A percentile compares a stretch with the other conserved stretches of the same genome.
phyloP scores from a whole-genome alignment of 176 grass and related monocot genomes.

The Calamus simplicifolius region DNA sequence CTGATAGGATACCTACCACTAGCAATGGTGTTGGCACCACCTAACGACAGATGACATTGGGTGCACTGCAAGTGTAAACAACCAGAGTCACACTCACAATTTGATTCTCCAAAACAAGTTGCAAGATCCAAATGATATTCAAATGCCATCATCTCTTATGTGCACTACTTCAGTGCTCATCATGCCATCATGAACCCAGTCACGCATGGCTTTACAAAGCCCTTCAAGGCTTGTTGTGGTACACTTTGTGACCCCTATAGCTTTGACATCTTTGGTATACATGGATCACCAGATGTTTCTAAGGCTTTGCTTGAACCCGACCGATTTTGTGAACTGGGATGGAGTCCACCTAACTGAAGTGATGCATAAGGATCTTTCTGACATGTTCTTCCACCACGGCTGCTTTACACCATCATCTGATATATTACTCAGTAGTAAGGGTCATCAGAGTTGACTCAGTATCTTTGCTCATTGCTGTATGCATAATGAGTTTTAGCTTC shows the following conservation, averaged over 20 bases:
- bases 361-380: slow-evolving; percentile 68
- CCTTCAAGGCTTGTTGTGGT: slow-evolving; percentile 56
- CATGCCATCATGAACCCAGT: slow-evolving; percentile 49
- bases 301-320: slow-evolving; percentile 47
- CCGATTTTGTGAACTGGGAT: slow-evolving; percentile 78
- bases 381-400: slow-evolving; percentile 52
- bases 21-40: slow-evolving; percentile 36
- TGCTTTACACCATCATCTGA: slow-evolving; percentile 57
- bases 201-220: slow-evolving; percentile 48
- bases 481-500: too few relatives aligned
- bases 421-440: slow-evolving; percentile 31
- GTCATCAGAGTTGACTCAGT: slow-evolving; percentile 19
- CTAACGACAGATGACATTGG: slow-evolving; percentile 53
- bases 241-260: slow-evolving; percentile 57
- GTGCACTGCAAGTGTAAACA: slow-evolving; percentile 58
- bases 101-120: slow-evolving; percentile 33
- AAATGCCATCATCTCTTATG: slow-evolving; percentile 46
- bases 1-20: slow-evolving; percentile 66
- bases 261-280: slow-evolving; percentile 74
- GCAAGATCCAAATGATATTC: slow-evolving; percentile 31
- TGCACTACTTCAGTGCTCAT: slow-evolving; percentile 62
- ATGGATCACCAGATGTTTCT: slow-evolving; percentile 60
- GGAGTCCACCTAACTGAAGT: slow-evolving; percentile 91
- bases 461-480: too few relatives aligned
- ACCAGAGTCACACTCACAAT: slow-evolving; percentile 60